A percentile compares a stretch with the other conserved stretches of the same genome.
Evolutionary conservation across 805 yeast genomes (phyloP).

Genomic region (Metschnikowia lochheadii): DNA sequence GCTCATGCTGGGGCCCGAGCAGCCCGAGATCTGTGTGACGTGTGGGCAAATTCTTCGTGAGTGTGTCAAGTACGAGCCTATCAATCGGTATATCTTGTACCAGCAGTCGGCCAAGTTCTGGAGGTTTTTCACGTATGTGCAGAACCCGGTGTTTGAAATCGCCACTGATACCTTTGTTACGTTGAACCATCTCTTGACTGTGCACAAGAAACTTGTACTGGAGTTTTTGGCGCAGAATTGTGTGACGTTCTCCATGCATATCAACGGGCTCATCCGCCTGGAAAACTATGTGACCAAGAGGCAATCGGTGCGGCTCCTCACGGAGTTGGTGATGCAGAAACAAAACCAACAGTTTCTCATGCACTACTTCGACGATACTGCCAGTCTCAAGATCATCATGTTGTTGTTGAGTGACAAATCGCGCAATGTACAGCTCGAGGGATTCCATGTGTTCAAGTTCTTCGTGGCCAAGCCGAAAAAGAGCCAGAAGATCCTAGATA

Average conservation of each 20-base stretch:
- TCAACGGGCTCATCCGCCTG: conserved; percentile 69
- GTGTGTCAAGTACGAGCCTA: conserved; percentile 71
- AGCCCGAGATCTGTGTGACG: conserved; percentile 65
- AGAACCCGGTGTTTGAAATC: conserved; percentile 75
- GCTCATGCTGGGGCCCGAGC: conserved; percentile 70
- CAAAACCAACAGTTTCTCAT: conserved; percentile 71
- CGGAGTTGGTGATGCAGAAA: conserved; percentile 66
- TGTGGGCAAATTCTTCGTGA: conserved; percentile 81
- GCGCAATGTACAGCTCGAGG: conserved; percentile 82
- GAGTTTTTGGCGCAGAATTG: conserved; percentile 64
- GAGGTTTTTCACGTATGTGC: conserved; percentile 78
- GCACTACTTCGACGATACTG: conserved; percentile 72
- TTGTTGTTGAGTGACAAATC: conserved; percentile 80
- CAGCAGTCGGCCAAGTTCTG: conserved; percentile 56
- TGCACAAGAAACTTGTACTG: conserved; percentile 63
- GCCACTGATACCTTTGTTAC: conserved; percentile 89
- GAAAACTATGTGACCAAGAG: conserved; percentile 89
- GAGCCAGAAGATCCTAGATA: conserved; percentile 72
- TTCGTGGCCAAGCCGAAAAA: conserved; percentile 96
- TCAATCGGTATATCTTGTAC: conserved; percentile 56
- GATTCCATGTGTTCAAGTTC: conserved; percentile 89
- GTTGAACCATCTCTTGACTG: conserved; percentile 60
- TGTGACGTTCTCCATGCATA: conserved; percentile 52
- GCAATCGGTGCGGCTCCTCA: conserved; percentile 75
- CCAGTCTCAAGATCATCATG: conserved; percentile 84